Base-by-base conservation (phyloP, 371 early-diverging fungal species). In the Haplosporangium sp. region DNA sequence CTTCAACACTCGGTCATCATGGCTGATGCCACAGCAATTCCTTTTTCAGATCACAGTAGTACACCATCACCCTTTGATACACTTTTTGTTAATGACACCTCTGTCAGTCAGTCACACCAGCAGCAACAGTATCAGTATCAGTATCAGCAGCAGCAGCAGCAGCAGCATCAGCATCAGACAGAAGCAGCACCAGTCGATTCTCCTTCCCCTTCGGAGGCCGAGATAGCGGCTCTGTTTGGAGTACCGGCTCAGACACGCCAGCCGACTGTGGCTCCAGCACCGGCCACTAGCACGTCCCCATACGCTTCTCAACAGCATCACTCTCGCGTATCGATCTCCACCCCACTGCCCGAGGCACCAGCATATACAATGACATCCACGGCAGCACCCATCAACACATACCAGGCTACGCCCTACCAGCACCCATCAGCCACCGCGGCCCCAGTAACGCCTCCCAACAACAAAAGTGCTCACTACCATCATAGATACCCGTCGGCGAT, bases 211-310 rank as follows among this genome's bases (percentile, higher is more conserved):
- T 69, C 75, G 18, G 75, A 69, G 45, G 75, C 64, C n/a, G 74
- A 69, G n/a, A 75, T 75, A 23, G 59, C 64, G 36, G 75, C 75
- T 0, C 65, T 75, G 62, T 75, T 75, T 66, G 75, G 75, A 6
- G 42, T 73, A 37, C n/a, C 59, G 8, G 50, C 54, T 12, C 41
- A 48, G 18, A 21, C 59, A 18, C 36, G 37, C 11, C 16, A 29
- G 10, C 47, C 62, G 23, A 55, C 21, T 55, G 41, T 29, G 29
- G 29, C 55, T 12, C 73, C 55, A 23, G 48, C 36, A 5, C 23
- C 55, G 13, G 55, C 37, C 16, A 11, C 11, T n/a, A 10, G 21
- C 13, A 20, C 29, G 9, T 23, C 53, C 20, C 11, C 62, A 23
- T 36, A 42, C 43, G 8, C n/a, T 29, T 45, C 55, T 14, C 55